phyloP scores from a whole-genome alignment of 2,329 filamentous ascomycete genomes.

The Beauveria bassiana region DNA sequence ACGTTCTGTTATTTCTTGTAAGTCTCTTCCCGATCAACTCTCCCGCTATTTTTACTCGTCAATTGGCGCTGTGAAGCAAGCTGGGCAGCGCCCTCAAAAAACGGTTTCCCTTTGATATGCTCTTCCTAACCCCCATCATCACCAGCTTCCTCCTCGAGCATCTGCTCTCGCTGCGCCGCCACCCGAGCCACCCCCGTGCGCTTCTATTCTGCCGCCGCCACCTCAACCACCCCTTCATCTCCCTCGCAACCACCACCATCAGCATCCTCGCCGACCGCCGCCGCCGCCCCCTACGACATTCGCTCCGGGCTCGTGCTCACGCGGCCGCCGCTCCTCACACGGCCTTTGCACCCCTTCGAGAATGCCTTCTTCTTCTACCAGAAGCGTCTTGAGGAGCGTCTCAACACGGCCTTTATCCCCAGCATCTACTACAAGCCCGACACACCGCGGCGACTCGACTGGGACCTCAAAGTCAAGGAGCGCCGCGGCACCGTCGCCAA shows the following conservation, averaged over 20 bases:
- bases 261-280: conserved; percentile 9
- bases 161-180: conserved; percentile 33
- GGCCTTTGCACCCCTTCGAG: conserved; percentile 78
- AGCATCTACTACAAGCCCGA: conserved; percentile 94
- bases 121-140: not conserved
- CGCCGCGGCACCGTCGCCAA: conserved; percentile 66
- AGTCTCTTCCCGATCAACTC: conserved; percentile 17
- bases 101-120: not conserved
- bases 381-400: conserved; percentile 88
- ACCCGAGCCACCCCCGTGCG: conserved; percentile 21
- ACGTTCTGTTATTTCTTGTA: conserved; percentile 43
- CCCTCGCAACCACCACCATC: conserved; percentile 9
- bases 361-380: conserved; percentile 95
- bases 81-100: no score
- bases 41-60: not conserved
- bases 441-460: conserved; percentile 77
- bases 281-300: conserved; percentile 37
- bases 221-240: conserved; percentile 7
- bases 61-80: conserved; percentile 4
- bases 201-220: conserved; percentile 28
- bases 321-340: conserved; percentile 79
- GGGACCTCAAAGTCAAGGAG: conserved; percentile 76
- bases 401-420: conserved; percentile 77
- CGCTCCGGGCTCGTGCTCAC: conserved; percentile 72
- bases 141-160: conserved; percentile 21